phyloP scores from a whole-genome alignment of 2,329 filamentous ascomycete genomes.

The Penicillium sp. region DNA sequence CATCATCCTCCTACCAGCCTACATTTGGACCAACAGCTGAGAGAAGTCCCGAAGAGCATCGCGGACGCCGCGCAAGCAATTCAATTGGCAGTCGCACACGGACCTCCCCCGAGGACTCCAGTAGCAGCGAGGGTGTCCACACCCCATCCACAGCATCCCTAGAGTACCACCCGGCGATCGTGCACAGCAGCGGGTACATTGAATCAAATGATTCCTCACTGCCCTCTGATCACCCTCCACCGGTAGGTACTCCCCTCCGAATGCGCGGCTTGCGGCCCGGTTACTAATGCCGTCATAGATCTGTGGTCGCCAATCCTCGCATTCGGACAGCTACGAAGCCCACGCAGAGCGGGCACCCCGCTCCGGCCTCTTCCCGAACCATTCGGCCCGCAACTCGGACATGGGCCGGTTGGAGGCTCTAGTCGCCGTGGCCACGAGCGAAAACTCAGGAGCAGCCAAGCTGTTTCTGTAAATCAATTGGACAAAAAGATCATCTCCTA shows the following conservation, averaged over 20 bases:
- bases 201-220: constrained; percentile 41
- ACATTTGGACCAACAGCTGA: constrained; percentile 26
- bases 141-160: constrained; percentile 48
- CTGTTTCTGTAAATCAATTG: constrained; percentile 29
- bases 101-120: constrained; percentile 49
- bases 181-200: constrained; percentile 48
- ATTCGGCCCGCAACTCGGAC: constrained; percentile 32
- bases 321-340: constrained; percentile 30
- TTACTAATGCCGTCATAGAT: constrained; percentile 35
- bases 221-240: constrained; percentile 36
- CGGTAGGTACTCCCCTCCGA: constrained; percentile 38
- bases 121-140: constrained; percentile 48
- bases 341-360: constrained; percentile 29
- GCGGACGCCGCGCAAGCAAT: constrained; percentile 29
- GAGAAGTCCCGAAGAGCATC: constrained; percentile 26
- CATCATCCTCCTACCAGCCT: constrained; percentile 36
- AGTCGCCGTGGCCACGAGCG: constrained; percentile 50
- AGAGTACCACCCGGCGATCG: constrained; percentile 49
- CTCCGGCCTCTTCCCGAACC: constrained; percentile 28
- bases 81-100: constrained; percentile 33
- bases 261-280: constrained; percentile 25
- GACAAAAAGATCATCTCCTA: constrained; percentile 1
- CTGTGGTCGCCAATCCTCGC: constrained; percentile 32
- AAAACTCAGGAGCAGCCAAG: constrained; percentile 39
- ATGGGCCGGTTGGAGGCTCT: constrained; percentile 50